Evolutionary conservation across 108 stramenopile genomes (phyloP), one percentile per base, ranked within the genome.

Genomic region (Pseudonitzschia multiseries): DNA sequence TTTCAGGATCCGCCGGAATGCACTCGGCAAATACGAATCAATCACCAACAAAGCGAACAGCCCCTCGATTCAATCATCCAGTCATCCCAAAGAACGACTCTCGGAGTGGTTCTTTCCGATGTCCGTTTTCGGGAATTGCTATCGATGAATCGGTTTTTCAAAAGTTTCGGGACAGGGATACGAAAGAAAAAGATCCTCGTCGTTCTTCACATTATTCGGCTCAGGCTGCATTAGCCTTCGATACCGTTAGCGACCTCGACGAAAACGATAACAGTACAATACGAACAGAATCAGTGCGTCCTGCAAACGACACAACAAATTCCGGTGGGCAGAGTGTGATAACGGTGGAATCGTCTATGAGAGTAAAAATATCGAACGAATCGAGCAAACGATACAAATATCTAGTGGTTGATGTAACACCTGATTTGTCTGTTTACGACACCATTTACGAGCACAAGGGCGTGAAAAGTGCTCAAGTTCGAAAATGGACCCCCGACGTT

Each of bases 381-480:
- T 56, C 50, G n/a, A 68, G 71, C 13, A 51, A 40, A 13, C 57
- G 78, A 24, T 43, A 29, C 59, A 73, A 73, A 41, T 67, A 79
- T 46, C 33, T 79, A 17, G 40, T 64, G 20, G 70, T 79, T 31
- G 32, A 53, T n/a, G 14, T 69, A 9, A 46, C 17, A 15, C 27
- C 51, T 24, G 32, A 73, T n/a, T 33, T 51, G 26, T 64, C 28
- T 17, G 32, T 80, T 18, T 71, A 48, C 40, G 79, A 80, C n/a
- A 41, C 24, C n/a, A 53, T 80, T 12, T 80, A 80, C 44, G 41
- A 70, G 4, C 62, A 65, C 43, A 32, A 59, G n/a, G 28, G 32
- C 8, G 53, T 80, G 1, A 74, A 71, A 42, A 64, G 63, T n/a
- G 72, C 72, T 50, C 72, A 80, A 44, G 56, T 80, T 62, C 79